phyloP scores from a whole-genome alignment of 2,329 filamentous ascomycete genomes.

The Phaeosphaeria sp. region DNA sequence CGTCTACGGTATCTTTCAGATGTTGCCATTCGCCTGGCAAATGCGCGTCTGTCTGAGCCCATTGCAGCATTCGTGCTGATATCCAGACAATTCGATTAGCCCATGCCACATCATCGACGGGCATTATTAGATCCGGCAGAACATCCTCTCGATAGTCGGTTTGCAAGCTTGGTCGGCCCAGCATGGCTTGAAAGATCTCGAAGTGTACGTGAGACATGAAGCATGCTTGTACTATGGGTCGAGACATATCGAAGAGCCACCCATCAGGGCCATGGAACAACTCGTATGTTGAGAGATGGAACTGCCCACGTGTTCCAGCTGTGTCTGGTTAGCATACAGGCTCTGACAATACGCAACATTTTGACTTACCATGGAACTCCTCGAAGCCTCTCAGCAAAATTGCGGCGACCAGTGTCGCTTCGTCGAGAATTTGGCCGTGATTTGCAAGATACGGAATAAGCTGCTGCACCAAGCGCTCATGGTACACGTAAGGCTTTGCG shows the following conservation, averaged over 20 bases:
- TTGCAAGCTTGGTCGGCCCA: conserved; percentile 15
- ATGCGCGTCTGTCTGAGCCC: conserved; percentile 5
- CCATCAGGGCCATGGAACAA: conserved; percentile 20
- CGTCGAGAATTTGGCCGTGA: conserved; percentile 22
- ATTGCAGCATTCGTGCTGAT: conserved; percentile 23
- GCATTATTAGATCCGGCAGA: conserved; percentile 8
- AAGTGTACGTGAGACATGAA: conserved; percentile 25
- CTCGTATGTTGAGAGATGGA: conserved; percentile 20
- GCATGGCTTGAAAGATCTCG: conserved; percentile 19
- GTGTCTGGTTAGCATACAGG: background rate
- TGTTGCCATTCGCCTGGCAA: conserved; percentile 14
- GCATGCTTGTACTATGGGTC: conserved; percentile 21
- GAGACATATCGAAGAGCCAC: conserved; percentile 19
- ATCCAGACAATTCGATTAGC: conserved; percentile 26
- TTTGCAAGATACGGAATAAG: conserved; percentile 24
- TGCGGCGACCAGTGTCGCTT: conserved; percentile 22
- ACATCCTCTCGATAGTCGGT: conserved; percentile 18
- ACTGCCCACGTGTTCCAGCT: conserved; percentile 26
- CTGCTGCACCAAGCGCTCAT: conserved; percentile 19
- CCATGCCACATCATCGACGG: conserved; percentile 20
- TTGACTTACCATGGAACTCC: conserved; percentile 21
- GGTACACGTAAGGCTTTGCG: conserved; percentile 20
- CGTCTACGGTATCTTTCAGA: conserved; percentile 17
- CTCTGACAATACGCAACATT: background rate
- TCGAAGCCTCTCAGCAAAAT: conserved; percentile 26